Evolutionary conservation across 1,284 basidiomycete species (phyloP), one percentile per base, ranked within the genome.

Genomic region (Phaffia rhodozyma): DNA sequence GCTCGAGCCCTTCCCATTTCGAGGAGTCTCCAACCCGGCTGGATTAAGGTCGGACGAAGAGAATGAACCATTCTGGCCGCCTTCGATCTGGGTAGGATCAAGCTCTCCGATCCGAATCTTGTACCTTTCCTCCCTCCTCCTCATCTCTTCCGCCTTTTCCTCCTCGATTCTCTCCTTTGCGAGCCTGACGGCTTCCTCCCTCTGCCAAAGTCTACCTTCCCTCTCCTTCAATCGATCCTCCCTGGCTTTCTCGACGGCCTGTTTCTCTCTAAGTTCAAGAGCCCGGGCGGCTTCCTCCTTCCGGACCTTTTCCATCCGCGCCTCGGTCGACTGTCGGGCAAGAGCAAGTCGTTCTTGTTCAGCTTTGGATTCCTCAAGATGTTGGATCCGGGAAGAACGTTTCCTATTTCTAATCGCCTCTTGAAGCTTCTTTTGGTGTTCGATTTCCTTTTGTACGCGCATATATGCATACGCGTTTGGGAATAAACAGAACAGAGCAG

Each of bases 371-470:
- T 78, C 73, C 68, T 81, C 80, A 32, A 75, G 73, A 54, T 75
- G 73, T 0, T 78, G 78, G 59, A 81, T 77, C 23, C 79, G 77
- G 23, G 76, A 77, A 27, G 79, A 79, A 29, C 79, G 75, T 70
- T 81, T 80, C 18, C 79, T 75, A 65, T 77, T 77, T 64, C 75
- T 73, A 59, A 79, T 69, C 0, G 76, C 76, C 47, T 75, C 72
- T 65, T 80, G 76, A n/a, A 58, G 57, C 32, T 63, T 49, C 60
- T 77, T 71, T 18, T 76, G 70, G 0, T 72, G 68, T 68, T 77
- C 72, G 66, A 73, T 69, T 66, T 77, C 74, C 66, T 75, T 25
- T 18, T 23, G n/a, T 32, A 48, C 20, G 7, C n/a, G 4, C 38
- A 16, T 25, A 21, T 54, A 20, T 34, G 53, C 34, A 11, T 20